Base-by-base conservation (phyloP, 164 flowering plant genomes). In the Pachysandra terminalis region DNA sequence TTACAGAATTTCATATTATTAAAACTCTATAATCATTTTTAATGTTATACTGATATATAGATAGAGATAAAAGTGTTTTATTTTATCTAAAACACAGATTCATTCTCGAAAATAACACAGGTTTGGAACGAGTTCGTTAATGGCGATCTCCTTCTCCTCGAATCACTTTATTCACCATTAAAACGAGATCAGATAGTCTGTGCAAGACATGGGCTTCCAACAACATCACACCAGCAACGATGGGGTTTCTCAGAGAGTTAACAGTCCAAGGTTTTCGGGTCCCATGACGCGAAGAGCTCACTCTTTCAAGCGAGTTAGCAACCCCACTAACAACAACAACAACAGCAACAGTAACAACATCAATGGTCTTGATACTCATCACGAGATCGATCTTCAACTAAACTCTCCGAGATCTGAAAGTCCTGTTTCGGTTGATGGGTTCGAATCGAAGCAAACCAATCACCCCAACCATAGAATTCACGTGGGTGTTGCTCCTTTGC, bases 271-370 rank as follows among this genome's bases (percentile, higher is more conserved):
- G 15, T 88, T 83, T 81, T 82, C 90, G 14, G 90, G 92, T 19
- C 79, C 92, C 32, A 87, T 91, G 93, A 88, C 96, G 56, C 86
- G 93, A 71, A 84, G 96, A 41, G 82, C 90, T 8, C 91, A 82
- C 40, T 91, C 98, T 24, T 94, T 91, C 83, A 91, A 89, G 73
- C 85, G 90, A 61, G n/a, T n/a, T n/a, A n/a, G n/a, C n/a, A n/a
- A n/a, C n/a, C n/a, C n/a, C n/a, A n/a, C n/a, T n/a, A 75, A 56
- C 65, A 64, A 54, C 68, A 67, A 28, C 74, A 55, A 12, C 60
- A 65, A 56, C 67, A 32, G 23, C 68, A 63, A 61, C 63, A 32
- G 37, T 32, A 51, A 51, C 52, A 66, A 37, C 73, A 71, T 5
- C 71, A 32, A 5, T 73, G 55, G 45, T 59, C 60, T 65, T 24